Conservation (phyloP, 2,329 filamentous ascomycete species). For the Pseudocercospora crystallina region DNA sequence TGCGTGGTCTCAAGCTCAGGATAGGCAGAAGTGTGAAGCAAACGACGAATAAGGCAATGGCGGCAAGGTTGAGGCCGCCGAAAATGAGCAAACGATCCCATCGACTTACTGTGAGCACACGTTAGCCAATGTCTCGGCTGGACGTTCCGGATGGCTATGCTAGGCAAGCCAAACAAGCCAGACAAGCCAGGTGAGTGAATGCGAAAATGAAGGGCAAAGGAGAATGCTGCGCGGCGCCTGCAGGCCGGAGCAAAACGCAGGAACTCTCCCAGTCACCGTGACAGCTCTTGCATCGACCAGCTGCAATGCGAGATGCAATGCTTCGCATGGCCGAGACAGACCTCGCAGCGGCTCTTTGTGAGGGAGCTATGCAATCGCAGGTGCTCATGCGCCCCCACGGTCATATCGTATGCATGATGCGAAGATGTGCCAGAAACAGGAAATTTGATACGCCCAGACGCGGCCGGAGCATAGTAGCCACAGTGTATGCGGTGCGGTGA, state of each 20-base stretch:
- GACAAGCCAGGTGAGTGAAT: slow-evolving; percentile 16
- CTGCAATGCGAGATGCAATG: slow-evolving; percentile 19
- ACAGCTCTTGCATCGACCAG: slow-evolving; percentile 16
- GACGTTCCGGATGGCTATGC: slow-evolving; percentile 17
- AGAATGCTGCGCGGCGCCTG: slow-evolving; percentile 22
- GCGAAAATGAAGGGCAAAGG: slow-evolving; percentile 8
- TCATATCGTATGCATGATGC: slow-evolving; percentile 20
- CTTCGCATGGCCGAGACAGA: slow-evolving; percentile 25
- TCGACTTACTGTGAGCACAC: slow-evolving; percentile 71
- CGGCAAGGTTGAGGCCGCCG: slow-evolving; percentile 83
- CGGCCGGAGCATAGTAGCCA: background rate
- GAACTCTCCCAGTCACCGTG: slow-evolving; percentile 28
- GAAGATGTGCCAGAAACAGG: slow-evolving; percentile 17
- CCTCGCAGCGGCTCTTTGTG: slow-evolving; percentile 22
- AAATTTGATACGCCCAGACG: slow-evolving; percentile 11
- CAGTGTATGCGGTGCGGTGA: background rate
- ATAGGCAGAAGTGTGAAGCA: slow-evolving; percentile 89
- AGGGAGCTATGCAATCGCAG: slow-evolving; percentile 7
- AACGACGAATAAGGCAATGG: slow-evolving; percentile 87
- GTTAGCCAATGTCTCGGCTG: slow-evolving; percentile 37
- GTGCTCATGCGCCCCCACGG: slow-evolving; percentile 22
- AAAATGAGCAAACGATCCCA: slow-evolving; percentile 97
- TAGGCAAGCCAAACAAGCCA: slow-evolving; percentile 2
- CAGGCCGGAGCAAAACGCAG: slow-evolving; percentile 27
- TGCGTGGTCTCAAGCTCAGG: slow-evolving; percentile 76